A percentile compares a stretch with the other conserved stretches of the same genome.
These are phyloP conservation scores for Lunularia cruciata DNA, from an alignment of 225 moss, liverwort and hornwort species.

Conservation along the genomic window DNA sequence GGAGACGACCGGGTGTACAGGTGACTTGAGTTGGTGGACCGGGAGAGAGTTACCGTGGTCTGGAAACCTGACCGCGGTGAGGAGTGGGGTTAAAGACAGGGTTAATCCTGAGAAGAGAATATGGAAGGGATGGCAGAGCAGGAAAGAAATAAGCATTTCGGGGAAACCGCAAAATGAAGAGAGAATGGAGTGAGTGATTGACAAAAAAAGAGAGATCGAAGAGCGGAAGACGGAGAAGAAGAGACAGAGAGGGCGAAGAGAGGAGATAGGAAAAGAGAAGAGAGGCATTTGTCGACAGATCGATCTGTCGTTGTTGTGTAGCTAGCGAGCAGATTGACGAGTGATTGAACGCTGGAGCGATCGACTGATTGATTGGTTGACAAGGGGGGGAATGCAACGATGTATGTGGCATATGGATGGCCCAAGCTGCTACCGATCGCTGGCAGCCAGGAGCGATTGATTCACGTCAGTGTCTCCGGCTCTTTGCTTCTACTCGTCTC, in stretches of 20 bases:
- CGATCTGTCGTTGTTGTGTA: background rate
- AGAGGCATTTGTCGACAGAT: slow-evolving; percentile 4
- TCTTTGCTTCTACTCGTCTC: slow-evolving; percentile 80
- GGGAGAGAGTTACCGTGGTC: no score
- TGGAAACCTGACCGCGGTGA: no score
- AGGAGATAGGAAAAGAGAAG: background rate
- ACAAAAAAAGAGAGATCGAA: background rate
- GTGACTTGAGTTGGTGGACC: no score
- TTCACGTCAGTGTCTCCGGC: slow-evolving; percentile 75
- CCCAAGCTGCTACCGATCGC: slow-evolving; percentile 93
- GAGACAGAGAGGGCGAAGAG: background rate
- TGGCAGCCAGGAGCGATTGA: slow-evolving; percentile 82
- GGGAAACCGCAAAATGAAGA: slow-evolving; percentile 2
- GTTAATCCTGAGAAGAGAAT: background rate
- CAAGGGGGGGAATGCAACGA: slow-evolving; percentile 49
- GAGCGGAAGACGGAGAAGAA: background rate
- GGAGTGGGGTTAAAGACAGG: background rate
- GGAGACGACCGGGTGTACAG: no score
- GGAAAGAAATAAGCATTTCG: background rate
- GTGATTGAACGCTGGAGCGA: slow-evolving; percentile 8
- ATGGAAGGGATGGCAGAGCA: background rate
- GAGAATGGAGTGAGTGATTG: background rate
- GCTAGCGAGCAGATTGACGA: background rate
- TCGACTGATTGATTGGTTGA: slow-evolving; percentile 11
- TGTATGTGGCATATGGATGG: slow-evolving; percentile 99